These are phyloP conservation scores for Gossypium davidsonii DNA, from an alignment of 441 rosid genomes.

Conservation along the genomic window DNA sequence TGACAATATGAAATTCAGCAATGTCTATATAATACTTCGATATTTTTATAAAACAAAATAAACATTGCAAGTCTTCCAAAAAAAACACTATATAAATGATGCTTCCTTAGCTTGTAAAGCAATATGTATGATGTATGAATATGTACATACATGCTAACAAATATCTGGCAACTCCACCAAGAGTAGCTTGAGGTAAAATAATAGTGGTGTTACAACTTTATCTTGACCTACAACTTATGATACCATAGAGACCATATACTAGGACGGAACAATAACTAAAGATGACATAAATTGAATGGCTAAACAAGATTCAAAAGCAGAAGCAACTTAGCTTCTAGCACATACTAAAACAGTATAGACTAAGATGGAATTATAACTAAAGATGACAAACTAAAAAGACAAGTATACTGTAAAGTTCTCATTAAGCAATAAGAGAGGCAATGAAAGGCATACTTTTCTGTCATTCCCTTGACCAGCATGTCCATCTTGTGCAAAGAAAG, in stretches of 20 bases:
- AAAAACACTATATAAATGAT: background rate
- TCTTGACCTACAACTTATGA: background rate
- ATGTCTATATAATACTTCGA: background rate
- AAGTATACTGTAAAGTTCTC: background rate
- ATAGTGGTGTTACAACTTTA: background rate
- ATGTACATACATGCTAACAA: background rate
- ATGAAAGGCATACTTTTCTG: conserved; percentile 41
- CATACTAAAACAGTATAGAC: background rate
- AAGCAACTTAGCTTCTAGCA: background rate
- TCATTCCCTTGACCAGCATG: conserved; percentile 57
- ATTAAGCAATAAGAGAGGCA: background rate
- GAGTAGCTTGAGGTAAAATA: background rate
- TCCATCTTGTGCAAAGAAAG: conserved; percentile 94
- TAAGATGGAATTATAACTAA: background rate
- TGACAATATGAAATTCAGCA: conserved; percentile 10
- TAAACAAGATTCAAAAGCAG: background rate
- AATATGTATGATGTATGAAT: background rate
- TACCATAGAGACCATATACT: background rate
- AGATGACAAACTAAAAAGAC: background rate
- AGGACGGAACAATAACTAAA: background rate
- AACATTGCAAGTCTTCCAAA: background rate
- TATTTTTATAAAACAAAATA: background rate
- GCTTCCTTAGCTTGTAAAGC: background rate
- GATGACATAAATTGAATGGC: background rate
- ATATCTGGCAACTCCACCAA: background rate